Percentiles rank a stretch among this genome's conserved stretches.
phyloP scores from a whole-genome alignment of 768 basidiomycete species.

The Leccinellum albellum region DNA sequence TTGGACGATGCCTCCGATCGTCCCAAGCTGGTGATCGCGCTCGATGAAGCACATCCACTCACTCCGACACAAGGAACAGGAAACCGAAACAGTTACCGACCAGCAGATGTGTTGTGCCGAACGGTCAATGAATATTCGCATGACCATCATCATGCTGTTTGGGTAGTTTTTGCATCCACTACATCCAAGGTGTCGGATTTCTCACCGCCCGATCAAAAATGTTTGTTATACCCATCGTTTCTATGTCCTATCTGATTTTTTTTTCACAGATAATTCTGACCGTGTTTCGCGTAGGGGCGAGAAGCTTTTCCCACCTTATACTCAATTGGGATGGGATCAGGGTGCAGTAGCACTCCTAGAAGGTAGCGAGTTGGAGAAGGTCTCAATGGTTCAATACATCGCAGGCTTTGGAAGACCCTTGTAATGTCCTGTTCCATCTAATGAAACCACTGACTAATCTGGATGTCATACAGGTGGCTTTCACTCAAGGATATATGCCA shows the following conservation, averaged over 20 bases:
- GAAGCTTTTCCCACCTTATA: neutral
- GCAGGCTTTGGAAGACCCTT: neutral
- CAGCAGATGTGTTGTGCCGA: neutral
- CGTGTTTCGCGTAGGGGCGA: neutral
- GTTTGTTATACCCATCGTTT: neutral
- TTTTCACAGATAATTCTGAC: neutral
- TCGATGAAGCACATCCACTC: neutral
- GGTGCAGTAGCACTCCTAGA: neutral
- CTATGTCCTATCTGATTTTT: neutral
- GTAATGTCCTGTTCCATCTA: neutral
- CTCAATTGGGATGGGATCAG: neutral
- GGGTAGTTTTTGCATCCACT: neutral
- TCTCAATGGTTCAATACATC: neutral
- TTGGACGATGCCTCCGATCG: neutral
- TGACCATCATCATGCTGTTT: neutral
- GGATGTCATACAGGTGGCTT: neutral
- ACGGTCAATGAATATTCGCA: neutral
- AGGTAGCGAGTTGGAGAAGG: neutral
- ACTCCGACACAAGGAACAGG: neutral
- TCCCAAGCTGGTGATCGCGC: neutral
- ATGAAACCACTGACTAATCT: neutral
- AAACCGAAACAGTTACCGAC: neutral
- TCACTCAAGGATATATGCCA: constrained; percentile 2
- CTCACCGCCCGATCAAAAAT: neutral
- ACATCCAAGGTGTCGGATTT: neutral